A percentile compares a stretch with the other conserved stretches of the same genome.
phyloP scores from a whole-genome alignment of 768 basidiomycete genomes.

The Mycena indigotica region DNA sequence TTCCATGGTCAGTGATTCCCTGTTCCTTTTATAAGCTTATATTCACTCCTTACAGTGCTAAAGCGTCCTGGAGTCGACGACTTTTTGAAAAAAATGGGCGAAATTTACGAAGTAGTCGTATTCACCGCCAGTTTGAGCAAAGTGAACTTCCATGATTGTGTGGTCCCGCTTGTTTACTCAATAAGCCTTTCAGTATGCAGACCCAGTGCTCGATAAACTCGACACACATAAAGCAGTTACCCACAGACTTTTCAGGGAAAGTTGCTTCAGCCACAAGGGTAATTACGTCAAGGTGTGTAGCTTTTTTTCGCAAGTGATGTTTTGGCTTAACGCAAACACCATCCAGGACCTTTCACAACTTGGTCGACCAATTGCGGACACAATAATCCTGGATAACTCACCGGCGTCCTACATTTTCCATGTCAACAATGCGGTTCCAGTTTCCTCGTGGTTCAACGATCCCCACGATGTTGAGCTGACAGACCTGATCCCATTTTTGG shows the following conservation, averaged over 20 bases:
- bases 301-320: background rate
- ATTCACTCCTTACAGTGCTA: background rate
- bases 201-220: constrained; percentile 96
- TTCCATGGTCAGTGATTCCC: constrained; percentile 99
- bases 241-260: constrained; percentile 95
- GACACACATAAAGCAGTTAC: constrained; percentile 90
- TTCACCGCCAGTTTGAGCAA: constrained; percentile 98
- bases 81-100: constrained; percentile 97
- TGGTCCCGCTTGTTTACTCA: constrained; percentile 7
- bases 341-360: constrained; percentile 92
- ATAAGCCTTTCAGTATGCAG: constrained; percentile 81
- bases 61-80: constrained; percentile 75
- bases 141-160: constrained; percentile 51
- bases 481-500: constrained; percentile 91
- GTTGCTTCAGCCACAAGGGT: constrained; percentile 98
- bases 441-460: constrained; percentile 99
- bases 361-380: constrained; percentile 89
- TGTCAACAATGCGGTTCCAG: constrained; percentile 97
- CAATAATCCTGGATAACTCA: constrained; percentile 98
- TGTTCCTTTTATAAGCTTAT: background rate
- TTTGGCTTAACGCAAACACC: background rate
- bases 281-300: constrained; percentile 95
- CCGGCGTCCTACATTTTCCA: constrained; percentile 99
- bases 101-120: constrained; percentile 96
- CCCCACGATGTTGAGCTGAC: constrained; percentile 98